Conservation (phyloP, 1,284 basidiomycete species). For the Leccinum pachyderme region DNA sequence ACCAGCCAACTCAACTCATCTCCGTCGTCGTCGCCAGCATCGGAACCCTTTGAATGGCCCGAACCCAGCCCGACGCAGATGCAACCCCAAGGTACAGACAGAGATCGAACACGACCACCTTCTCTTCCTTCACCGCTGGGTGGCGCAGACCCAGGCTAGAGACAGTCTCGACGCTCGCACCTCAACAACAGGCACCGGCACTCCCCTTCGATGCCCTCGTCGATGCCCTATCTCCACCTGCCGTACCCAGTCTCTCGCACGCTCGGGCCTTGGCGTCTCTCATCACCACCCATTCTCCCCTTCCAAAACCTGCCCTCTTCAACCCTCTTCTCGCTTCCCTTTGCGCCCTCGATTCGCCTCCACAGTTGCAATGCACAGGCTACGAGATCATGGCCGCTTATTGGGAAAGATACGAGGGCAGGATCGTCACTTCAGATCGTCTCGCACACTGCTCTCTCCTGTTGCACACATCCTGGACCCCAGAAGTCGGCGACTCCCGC, state of each 20-base stretch:
- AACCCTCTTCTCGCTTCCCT: conserved; percentile 58
- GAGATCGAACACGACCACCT: conserved; percentile 46
- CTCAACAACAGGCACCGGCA: conserved; percentile 19
- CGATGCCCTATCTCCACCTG: conserved; percentile 51
- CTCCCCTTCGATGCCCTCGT: conserved; percentile 49
- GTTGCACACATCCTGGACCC: conserved; percentile 50
- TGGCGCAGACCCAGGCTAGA: conserved; percentile 45
- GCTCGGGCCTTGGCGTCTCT: conserved; percentile 42
- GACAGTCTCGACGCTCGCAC: conserved; percentile 28
- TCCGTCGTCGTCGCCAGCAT: conserved; percentile 8
- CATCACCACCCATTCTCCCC: conserved; percentile 47
- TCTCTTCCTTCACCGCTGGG: conserved; percentile 33
- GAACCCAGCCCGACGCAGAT: conserved; percentile 38
- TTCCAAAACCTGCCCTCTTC: conserved; percentile 46
- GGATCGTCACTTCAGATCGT: conserved; percentile 52
- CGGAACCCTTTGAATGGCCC: conserved; percentile 28
- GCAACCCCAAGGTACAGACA: conserved; percentile 35
- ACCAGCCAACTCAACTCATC: conserved; percentile 3
- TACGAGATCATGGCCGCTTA: conserved; percentile 70
- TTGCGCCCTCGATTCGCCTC: conserved; percentile 51
- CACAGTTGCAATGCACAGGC: conserved; percentile 59
- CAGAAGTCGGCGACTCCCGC: conserved; percentile 66
- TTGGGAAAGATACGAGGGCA: conserved; percentile 53
- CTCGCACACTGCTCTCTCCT: conserved; percentile 63
- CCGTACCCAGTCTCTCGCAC: conserved; percentile 54